Conservation (phyloP, 2,329 filamentous ascomycete species). For the Cytospora paraplurivora region DNA sequence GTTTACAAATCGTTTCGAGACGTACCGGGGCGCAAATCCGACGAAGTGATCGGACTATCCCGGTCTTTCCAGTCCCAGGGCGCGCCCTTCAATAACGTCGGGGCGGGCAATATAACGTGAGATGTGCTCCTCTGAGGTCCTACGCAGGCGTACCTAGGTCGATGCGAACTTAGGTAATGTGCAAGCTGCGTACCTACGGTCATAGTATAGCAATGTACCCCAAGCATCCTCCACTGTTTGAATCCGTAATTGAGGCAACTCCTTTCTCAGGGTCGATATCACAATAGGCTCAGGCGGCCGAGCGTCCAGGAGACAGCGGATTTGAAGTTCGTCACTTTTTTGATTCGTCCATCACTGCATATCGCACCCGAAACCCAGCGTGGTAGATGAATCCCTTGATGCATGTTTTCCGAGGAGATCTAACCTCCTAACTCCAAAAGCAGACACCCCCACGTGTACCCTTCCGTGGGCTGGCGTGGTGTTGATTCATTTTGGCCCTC, state of each 20-base stretch:
- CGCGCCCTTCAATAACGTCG: no score
- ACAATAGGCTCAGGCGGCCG: not conserved
- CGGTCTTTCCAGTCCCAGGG: no score
- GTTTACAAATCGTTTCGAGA: no score
- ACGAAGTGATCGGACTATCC: no score
- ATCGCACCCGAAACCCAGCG: slow-evolving; percentile 28
- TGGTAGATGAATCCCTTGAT: slow-evolving; percentile 33
- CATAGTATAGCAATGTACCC: not conserved
- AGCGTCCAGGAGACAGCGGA: not conserved
- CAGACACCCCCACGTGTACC: slow-evolving; percentile 37
- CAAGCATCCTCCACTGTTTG: not conserved
- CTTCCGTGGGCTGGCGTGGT: slow-evolving; percentile 34
- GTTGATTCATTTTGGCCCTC: slow-evolving; percentile 35
- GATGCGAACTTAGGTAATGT: not conserved
- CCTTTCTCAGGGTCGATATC: slow-evolving; percentile 6
- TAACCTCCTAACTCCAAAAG: slow-evolving; percentile 39
- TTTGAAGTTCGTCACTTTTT: slow-evolving; percentile 28
- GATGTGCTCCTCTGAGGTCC: not conserved
- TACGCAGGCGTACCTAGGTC: not conserved
- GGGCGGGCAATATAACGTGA: not conserved
- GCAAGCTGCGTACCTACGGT: not conserved
- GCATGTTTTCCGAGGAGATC: slow-evolving; percentile 39
- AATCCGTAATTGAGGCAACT: slow-evolving; percentile 1
- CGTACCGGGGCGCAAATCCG: no score
- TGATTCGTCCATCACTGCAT: slow-evolving; percentile 29